phyloP scores from a whole-genome alignment of 768 basidiomycete genomes.

The Hygrocybe coccinea region DNA sequence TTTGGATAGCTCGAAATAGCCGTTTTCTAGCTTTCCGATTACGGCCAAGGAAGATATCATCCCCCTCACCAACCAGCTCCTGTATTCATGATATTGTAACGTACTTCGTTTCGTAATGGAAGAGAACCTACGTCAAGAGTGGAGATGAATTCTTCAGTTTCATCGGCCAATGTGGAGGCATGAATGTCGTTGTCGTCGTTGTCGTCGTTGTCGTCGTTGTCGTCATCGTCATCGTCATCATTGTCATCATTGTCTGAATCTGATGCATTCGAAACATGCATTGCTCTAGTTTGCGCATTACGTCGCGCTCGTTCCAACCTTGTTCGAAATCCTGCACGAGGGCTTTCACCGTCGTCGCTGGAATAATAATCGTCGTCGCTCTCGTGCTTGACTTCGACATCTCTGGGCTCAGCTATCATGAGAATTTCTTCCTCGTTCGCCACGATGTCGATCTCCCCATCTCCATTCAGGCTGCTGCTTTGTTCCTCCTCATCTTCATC shows the following conservation, averaged over 20 bases:
- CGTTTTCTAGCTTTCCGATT: conserved; percentile 50
- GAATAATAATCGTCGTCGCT: conserved; percentile 36
- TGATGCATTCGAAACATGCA: conserved; percentile 27
- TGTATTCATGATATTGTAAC: conserved; percentile 23
- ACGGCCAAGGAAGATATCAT: conserved; percentile 40
- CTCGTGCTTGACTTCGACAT: conserved; percentile 28
- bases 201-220: conserved; percentile 29
- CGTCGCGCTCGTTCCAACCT: conserved; percentile 40
- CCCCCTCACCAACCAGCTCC: conserved; percentile 57
- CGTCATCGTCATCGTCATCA: too few relatives aligned
- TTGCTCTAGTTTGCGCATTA: conserved; percentile 16
- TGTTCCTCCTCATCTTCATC: conserved; percentile 39
- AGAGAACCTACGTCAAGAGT: conserved; percentile 46
- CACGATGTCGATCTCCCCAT: conserved; percentile 31
- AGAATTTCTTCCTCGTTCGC: conserved; percentile 44
- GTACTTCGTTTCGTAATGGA: neutral
- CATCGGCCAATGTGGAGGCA: neutral
- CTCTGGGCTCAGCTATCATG: conserved; percentile 38
- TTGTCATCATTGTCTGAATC: too few relatives aligned
- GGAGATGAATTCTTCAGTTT: conserved; percentile 46
- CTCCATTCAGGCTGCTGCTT: conserved; percentile 18
- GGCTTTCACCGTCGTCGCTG: conserved; percentile 34
- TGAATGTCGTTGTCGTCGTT: conserved; percentile 15
- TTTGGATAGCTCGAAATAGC: conserved; percentile 54
- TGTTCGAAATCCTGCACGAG: conserved; percentile 42